These are phyloP conservation scores for Diddensiella santjacobensis DNA, from an alignment of 805 yeast genomes.

Conservation along the genomic window DNA sequence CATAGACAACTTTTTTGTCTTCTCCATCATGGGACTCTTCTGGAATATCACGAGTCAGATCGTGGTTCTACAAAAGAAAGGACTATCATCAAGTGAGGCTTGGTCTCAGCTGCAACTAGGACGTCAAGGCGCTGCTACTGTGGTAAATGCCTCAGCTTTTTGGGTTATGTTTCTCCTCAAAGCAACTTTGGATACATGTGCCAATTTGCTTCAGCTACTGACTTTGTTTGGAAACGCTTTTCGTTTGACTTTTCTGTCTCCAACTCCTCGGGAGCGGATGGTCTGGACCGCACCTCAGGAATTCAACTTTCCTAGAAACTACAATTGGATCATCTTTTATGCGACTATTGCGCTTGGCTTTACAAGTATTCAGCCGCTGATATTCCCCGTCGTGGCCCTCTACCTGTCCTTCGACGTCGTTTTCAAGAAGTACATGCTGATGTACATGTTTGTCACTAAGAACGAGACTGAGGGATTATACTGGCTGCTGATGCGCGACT, in stretches of 20 bases:
- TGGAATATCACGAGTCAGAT: constrained; percentile 36
- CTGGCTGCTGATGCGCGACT: constrained; percentile 36
- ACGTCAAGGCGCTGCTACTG: constrained; percentile 33
- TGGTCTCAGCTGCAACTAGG: constrained; percentile 29
- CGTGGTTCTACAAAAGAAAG: constrained; percentile 20
- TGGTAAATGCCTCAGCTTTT: constrained; percentile 37
- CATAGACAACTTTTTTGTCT: constrained; percentile 36
- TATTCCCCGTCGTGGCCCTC: constrained; percentile 31
- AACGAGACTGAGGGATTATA: constrained; percentile 36
- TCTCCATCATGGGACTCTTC: constrained; percentile 37
- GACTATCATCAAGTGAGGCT: constrained; percentile 23
- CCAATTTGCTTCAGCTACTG: constrained; percentile 32
- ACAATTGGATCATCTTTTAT: constrained; percentile 34
- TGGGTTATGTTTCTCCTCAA: constrained; percentile 40
- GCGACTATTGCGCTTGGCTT: constrained; percentile 36
- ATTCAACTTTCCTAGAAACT: constrained; percentile 33
- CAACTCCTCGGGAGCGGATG: constrained; percentile 35
- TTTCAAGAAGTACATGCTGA: constrained; percentile 33
- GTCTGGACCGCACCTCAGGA: constrained; percentile 33
- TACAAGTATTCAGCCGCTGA: constrained; percentile 38
- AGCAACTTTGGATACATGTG: constrained; percentile 30
- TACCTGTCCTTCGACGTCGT: constrained; percentile 31
- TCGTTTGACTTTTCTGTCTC: constrained; percentile 24
- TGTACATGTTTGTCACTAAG: constrained; percentile 36
- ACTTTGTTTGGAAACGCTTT: constrained; percentile 25